A percentile compares a stretch with the other conserved stretches of the same genome.
Conservation (phyloP, 805 yeast species). For the Yarrowia bubula region DNA sequence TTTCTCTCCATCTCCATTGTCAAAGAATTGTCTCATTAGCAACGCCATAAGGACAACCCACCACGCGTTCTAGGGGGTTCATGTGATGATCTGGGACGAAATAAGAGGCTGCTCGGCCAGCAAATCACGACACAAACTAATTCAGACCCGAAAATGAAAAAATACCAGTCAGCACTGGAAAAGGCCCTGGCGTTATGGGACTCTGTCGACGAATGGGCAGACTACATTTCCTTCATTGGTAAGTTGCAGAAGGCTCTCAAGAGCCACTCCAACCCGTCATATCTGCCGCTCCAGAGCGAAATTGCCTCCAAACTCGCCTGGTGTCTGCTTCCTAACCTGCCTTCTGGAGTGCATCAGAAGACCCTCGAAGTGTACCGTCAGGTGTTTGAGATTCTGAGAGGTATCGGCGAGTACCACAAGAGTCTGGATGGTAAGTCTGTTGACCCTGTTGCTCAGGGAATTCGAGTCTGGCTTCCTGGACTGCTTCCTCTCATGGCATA, state of each 20-base stretch:
- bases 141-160: slow-evolving; percentile 59
- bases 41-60: not conserved
- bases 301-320: slow-evolving; percentile 72
- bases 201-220: slow-evolving; percentile 94
- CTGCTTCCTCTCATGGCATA: slow-evolving; percentile 83
- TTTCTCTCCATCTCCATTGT: not conserved
- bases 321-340: slow-evolving; percentile 76
- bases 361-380: slow-evolving; percentile 72
- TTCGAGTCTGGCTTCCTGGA: slow-evolving; percentile 80
- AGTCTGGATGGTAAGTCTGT: slow-evolving; percentile 13
- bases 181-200: slow-evolving; percentile 75
- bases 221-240: slow-evolving; percentile 84
- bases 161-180: slow-evolving; percentile 65
- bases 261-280: slow-evolving; percentile 44
- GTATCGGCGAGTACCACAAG: slow-evolving; percentile 55
- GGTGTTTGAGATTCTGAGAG: slow-evolving; percentile 60
- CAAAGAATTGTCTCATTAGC: not conserved
- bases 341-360: slow-evolving; percentile 94
- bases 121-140: not conserved
- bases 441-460: slow-evolving; percentile 11
- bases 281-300: slow-evolving; percentile 63
- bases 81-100: not conserved
- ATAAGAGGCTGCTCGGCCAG: not conserved
- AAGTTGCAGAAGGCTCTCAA: slow-evolving; percentile 72
- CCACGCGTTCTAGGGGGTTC: not conserved